A percentile compares a stretch with the other conserved stretches of the same genome.
phyloP scores from a whole-genome alignment of 805 yeast species.

The Wickerhamomyces mucosus region DNA sequence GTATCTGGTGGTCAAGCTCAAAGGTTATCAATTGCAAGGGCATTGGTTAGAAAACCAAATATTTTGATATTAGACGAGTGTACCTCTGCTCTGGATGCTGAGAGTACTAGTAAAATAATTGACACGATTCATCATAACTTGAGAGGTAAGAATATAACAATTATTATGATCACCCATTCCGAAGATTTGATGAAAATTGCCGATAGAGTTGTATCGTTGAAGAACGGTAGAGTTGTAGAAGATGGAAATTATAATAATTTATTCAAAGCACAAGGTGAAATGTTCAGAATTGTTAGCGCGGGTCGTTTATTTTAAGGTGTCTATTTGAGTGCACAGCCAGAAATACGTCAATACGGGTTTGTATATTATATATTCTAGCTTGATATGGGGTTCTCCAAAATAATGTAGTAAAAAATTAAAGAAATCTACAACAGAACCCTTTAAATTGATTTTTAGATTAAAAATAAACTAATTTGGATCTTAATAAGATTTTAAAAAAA shows the following conservation, averaged over 20 bases:
- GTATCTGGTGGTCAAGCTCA: conserved; percentile 92
- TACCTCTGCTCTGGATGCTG: conserved; percentile 77
- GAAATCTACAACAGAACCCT: too few species aligned
- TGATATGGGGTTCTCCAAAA: too few species aligned
- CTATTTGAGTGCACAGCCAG: not conserved
- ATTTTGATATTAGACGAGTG: conserved; percentile 71
- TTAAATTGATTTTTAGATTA: too few species aligned
- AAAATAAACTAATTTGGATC: too few species aligned
- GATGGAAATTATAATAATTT: conserved; percentile 30
- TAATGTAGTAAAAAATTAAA: too few species aligned
- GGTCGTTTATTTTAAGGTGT: conserved; percentile 6
- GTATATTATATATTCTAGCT: too few species aligned
- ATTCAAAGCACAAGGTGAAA: conserved; percentile 19
- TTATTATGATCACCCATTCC: conserved; percentile 68
- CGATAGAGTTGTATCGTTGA: conserved; percentile 38
- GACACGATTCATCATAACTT: conserved; percentile 33
- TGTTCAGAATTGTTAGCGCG: conserved; percentile 21
- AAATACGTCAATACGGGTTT: too few species aligned
- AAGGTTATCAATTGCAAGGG: conserved; percentile 75
- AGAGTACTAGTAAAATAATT: conserved; percentile 42
- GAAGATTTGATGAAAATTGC: conserved; percentile 53
- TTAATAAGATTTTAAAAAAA: too few species aligned
- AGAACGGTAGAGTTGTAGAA: conserved; percentile 39
- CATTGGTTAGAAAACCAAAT: conserved; percentile 57
- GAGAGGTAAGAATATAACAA: conserved; percentile 29